Evolutionary conservation across 2,329 filamentous ascomycete species (phyloP).

Genomic region (Colletotrichum agaves): DNA sequence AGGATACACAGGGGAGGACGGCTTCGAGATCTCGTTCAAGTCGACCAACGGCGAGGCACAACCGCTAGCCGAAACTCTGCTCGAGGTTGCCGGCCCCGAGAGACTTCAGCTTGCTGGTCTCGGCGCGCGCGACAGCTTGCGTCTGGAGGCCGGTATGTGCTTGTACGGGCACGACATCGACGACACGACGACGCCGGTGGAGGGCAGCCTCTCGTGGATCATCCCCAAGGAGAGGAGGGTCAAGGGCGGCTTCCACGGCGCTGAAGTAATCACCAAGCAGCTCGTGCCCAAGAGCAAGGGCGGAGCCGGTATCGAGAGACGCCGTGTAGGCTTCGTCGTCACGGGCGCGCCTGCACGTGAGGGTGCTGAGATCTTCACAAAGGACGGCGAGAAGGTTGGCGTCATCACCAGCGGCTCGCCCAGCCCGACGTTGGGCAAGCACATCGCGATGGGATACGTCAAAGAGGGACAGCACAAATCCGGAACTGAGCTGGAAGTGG

Average conservation of each 20-base stretch:
- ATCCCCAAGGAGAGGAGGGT: slow-evolving; percentile 80
- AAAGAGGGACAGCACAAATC: slow-evolving; percentile 83
- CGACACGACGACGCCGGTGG: slow-evolving; percentile 73
- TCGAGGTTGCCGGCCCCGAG: slow-evolving; percentile 68
- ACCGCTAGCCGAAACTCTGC: slow-evolving; percentile 68
- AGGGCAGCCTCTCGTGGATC: slow-evolving; percentile 76
- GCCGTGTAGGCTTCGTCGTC: slow-evolving; percentile 83
- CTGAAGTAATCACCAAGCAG: slow-evolving; percentile 80
- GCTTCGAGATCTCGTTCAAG: slow-evolving; percentile 90
- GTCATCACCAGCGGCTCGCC: slow-evolving; percentile 90
- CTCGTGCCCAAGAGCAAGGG: slow-evolving; percentile 79
- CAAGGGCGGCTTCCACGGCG: slow-evolving; percentile 83
- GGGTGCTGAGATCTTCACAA: slow-evolving; percentile 80
- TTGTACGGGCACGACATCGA: slow-evolving; percentile 99
- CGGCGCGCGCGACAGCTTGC: slow-evolving; percentile 89
- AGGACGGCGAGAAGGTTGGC: slow-evolving; percentile 76
- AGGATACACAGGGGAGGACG: slow-evolving; percentile 97
- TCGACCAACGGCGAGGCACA: slow-evolving; percentile 50
- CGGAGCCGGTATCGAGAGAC: slow-evolving; percentile 73
- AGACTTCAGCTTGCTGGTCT: slow-evolving; percentile 84
- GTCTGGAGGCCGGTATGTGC: slow-evolving; percentile 97
- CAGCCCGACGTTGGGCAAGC: slow-evolving; percentile 85
- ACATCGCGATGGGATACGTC: slow-evolving; percentile 97
- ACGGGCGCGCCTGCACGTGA: slow-evolving; percentile 91
- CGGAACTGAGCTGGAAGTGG: slow-evolving; percentile 82